These are phyloP conservation scores for Thermothielavioides terrestris DNA, from an alignment of 495 filamentous ascomycete species.

Conservation along the genomic window DNA sequence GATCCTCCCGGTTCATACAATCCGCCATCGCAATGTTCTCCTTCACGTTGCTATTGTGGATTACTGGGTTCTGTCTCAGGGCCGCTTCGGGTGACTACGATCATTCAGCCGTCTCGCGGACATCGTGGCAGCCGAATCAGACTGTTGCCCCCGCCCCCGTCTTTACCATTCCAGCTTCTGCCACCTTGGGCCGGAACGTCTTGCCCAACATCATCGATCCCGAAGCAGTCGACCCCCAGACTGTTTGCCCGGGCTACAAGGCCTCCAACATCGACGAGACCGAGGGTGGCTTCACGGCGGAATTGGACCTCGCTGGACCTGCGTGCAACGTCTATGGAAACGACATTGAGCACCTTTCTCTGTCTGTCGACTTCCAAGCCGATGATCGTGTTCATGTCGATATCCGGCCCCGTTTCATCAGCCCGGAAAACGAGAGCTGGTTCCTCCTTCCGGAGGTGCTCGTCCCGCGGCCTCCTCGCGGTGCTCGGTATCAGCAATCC, in stretches of 20 bases:
- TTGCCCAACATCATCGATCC: conserved; percentile 68
- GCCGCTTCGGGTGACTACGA: neutral
- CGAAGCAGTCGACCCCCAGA: conserved; percentile 60
- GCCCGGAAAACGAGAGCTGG: conserved; percentile 55
- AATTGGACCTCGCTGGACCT: conserved; percentile 55
- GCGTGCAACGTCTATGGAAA: conserved; percentile 67
- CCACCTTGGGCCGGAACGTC: conserved; percentile 48
- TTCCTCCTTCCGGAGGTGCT: conserved; percentile 57
- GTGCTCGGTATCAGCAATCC: conserved; percentile 25
- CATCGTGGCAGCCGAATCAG: neutral
- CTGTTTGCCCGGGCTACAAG: conserved; percentile 67
- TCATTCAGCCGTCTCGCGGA: neutral
- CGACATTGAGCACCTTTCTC: conserved; percentile 54
- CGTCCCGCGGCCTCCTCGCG: conserved; percentile 49
- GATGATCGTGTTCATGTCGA: conserved; percentile 66
- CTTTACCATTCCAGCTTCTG: conserved; percentile 43
- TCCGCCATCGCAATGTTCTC: conserved; percentile 18
- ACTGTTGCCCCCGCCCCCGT: neutral
- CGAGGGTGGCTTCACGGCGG: conserved; percentile 46
- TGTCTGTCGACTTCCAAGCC: conserved; percentile 65
- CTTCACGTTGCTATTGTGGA: conserved; percentile 9
- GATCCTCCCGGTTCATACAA: neutral
- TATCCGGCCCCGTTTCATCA: conserved; percentile 61
- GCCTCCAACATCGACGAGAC: conserved; percentile 51
- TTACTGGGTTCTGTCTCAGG: conserved; percentile 4